Percentiles rank a stretch among this genome's conserved stretches.
Evolutionary conservation across 1,139 yeast species (phyloP).

Genomic region (Debaryomycetaceae sp.): DNA sequence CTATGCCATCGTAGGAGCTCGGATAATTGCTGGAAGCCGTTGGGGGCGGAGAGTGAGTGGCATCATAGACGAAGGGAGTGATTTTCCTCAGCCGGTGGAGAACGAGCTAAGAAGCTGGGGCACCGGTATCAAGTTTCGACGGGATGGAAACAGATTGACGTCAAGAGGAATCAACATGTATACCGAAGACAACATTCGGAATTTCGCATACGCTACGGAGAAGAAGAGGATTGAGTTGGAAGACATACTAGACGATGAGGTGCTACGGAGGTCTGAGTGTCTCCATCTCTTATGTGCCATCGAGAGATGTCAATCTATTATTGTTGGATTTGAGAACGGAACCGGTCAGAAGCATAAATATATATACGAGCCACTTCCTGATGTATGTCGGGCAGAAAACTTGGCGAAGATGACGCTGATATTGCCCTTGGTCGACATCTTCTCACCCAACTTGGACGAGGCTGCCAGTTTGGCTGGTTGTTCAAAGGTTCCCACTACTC

Average conservation of each 20-base stretch:
- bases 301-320: constrained; percentile 49
- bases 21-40: constrained; percentile 44
- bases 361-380: constrained; percentile 89
- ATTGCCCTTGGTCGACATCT: constrained; percentile 50
- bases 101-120: constrained; percentile 55
- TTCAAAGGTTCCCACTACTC: constrained; percentile 10
- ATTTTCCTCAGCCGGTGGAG: constrained; percentile 57
- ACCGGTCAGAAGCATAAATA: constrained; percentile 33
- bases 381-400: constrained; percentile 55
- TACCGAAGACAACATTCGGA: constrained; percentile 57
- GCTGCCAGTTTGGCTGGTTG: constrained; percentile 40
- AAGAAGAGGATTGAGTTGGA: constrained; percentile 60
- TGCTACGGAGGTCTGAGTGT: constrained; percentile 39
- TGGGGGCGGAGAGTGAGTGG: constrained; percentile 49
- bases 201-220: constrained; percentile 45
- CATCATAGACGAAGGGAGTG: constrained; percentile 75
- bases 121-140: constrained; percentile 56
- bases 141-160: constrained; percentile 52
- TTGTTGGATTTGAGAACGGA: constrained; percentile 25
- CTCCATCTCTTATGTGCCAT: constrained; percentile 80
- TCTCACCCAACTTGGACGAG: constrained; percentile 85
- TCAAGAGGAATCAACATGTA: constrained; percentile 82
- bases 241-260: constrained; percentile 47
- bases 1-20: constrained; percentile 74
- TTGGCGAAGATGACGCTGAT: constrained; percentile 35